A percentile compares a stretch with the other conserved stretches of the same genome.
Evolutionary conservation across 768 basidiomycete genomes (phyloP).

Genomic region (Tricholoma sp.): DNA sequence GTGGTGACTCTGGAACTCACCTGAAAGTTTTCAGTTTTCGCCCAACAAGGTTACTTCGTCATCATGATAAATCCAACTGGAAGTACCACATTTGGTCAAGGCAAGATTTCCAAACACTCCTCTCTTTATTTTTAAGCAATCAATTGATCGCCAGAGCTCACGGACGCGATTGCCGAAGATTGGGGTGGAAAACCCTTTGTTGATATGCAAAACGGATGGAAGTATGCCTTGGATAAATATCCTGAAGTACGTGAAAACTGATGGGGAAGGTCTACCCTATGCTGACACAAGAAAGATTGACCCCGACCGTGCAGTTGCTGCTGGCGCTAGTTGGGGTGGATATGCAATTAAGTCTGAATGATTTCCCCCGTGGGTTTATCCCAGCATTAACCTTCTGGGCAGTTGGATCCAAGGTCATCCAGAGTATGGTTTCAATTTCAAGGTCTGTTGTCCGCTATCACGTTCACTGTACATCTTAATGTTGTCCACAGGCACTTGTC

Average conservation of each 20-base stretch:
- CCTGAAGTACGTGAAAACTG: conserved; percentile 49
- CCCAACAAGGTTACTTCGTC: conserved; percentile 85
- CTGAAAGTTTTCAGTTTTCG: conserved; percentile 48
- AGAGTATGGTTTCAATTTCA: conserved; percentile 84
- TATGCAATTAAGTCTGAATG: conserved; percentile 76
- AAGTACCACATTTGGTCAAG: conserved; percentile 89
- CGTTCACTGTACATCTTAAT: not conserved
- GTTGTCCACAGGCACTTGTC: conserved; percentile 56
- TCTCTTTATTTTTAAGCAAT: not conserved
- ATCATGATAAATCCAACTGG: conserved; percentile 92
- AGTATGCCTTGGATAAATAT: conserved; percentile 57
- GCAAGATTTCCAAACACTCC: conserved; percentile 25
- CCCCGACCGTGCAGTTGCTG: conserved; percentile 62
- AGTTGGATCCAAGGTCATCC: conserved; percentile 97
- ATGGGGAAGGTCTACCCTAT: not conserved
- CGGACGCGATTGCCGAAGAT: conserved; percentile 74
- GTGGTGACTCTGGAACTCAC: not conserved
- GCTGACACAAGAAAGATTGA: conserved; percentile 45
- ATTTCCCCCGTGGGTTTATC: conserved; percentile 1
- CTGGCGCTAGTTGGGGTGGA: conserved; percentile 84
- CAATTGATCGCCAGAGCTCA: conserved; percentile 47
- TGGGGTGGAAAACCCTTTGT: conserved; percentile 87
- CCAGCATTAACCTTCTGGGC: not conserved
- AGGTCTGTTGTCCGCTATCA: conserved; percentile 29
- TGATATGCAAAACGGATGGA: conserved; percentile 73